Evolutionary conservation across 2,329 filamentous ascomycete genomes (phyloP).

Genomic region (Colletotrichum lini): DNA sequence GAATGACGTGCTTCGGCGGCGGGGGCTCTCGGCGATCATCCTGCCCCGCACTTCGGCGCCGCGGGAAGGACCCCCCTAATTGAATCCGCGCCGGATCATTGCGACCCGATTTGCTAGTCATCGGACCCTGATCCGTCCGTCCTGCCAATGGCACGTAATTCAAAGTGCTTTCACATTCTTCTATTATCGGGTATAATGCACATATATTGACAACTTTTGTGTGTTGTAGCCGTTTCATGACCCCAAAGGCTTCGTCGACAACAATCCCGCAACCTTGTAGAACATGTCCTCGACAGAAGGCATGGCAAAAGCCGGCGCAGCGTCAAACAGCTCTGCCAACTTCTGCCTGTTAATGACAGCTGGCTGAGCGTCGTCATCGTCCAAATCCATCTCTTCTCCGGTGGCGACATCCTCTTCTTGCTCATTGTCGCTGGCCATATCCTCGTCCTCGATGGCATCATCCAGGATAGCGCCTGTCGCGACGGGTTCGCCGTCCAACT

Average conservation of each 20-base stretch:
- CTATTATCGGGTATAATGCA: constrained; percentile 43
- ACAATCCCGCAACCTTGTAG: constrained; percentile 77
- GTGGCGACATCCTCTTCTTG: constrained; percentile 55
- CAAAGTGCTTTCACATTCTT: constrained; percentile 24
- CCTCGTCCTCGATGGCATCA: constrained; percentile 55
- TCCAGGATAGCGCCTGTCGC: constrained; percentile 47
- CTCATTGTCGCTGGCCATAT: constrained; percentile 60
- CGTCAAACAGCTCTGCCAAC: constrained; percentile 79
- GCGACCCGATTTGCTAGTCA: background rate
- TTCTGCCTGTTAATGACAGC: constrained; percentile 78
- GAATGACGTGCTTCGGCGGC: constrained; percentile 35
- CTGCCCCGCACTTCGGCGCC: constrained; percentile 33
- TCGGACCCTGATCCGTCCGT: background rate
- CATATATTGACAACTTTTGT: constrained; percentile 31
- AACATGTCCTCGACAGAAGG: constrained; percentile 83
- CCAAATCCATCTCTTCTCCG: constrained; percentile 61
- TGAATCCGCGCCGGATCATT: background rate
- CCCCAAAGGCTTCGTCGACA: constrained; percentile 69
- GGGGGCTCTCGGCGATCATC: constrained; percentile 23
- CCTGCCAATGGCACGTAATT: background rate
- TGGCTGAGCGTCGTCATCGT: constrained; percentile 65
- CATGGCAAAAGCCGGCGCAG: constrained; percentile 77
- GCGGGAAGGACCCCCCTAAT: constrained; percentile 8
- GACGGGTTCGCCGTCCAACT: constrained; percentile 53
- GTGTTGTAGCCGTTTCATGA: constrained; percentile 41